Base-by-base conservation (phyloP, 2,329 filamentous ascomycete genomes). In the Apiospora phragmitis region DNA sequence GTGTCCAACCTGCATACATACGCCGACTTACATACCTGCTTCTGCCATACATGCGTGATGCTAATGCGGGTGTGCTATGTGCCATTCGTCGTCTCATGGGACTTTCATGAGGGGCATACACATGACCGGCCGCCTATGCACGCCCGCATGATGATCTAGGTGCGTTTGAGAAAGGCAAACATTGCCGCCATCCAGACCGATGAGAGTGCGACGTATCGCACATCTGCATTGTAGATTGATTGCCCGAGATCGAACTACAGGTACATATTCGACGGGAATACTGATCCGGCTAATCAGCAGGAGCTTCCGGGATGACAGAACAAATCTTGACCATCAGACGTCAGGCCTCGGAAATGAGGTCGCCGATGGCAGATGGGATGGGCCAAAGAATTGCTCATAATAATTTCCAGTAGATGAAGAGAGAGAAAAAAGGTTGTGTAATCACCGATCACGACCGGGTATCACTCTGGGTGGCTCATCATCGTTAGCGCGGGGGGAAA, bases 381-480 rank as follows among this genome's bases (percentile, higher is more conserved):
- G 24, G 24, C 24, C 49, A 29, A 35, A 21, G 26, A 32, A 59
- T 21, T 14, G 35, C 51, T 62, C 55, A 35, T 35, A 62, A 62
- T 62, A 32, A 62, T 62, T 62, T 62, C 55, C 55, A 62, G 55
- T 12, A 35, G 55, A 62, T 35, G 55, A 62, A 59, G 51, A 32
- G 51, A 21, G 16, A 18, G 51, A 59, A 62, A 16, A 38, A 62
- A 62, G 29, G 14, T 14, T 55, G 51, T 11, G 29, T 11, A 62
- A 62, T 62, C 55, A 62, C 55, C 55, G 55, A 62, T 38, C 26
- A 55, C 26, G 29, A 62, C 29, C 29, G n/a, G n/a, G 26, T 18
- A 55, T 55, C 26, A 32, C 49, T 49, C n/a, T 18, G 51, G 6
- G 26, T 35, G 29, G 55, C 18, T 35, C 3, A 6, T 62, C 29